A percentile compares a stretch with the other conserved stretches of the same genome.
phyloP scores from a whole-genome alignment of 164 flowering plant species.

The Tetracentron sinense region DNA sequence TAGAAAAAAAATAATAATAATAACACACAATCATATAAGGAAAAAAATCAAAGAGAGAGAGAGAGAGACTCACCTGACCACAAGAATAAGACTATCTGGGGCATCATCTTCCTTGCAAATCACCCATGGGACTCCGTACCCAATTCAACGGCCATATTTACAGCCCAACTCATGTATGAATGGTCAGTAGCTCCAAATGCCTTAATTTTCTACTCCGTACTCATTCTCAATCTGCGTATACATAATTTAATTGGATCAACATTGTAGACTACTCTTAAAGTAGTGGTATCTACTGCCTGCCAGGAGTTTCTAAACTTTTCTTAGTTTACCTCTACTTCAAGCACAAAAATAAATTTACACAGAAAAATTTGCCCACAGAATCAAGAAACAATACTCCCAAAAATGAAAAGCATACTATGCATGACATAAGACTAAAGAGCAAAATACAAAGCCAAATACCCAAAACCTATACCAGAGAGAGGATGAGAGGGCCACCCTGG shows the following conservation, averaged over 20 bases:
- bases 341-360: neutral
- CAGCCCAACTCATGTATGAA: constrained; percentile 67
- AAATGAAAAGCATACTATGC: neutral
- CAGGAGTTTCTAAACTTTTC: neutral
- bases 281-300: neutral
- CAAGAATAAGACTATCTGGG: too few species aligned
- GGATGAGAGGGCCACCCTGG: constrained; percentile 80
- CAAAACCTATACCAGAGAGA: constrained; percentile 50
- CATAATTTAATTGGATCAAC: neutral
- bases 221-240: constrained; percentile 65
- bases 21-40: too few species aligned
- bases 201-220: constrained; percentile 43
- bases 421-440: too few species aligned
- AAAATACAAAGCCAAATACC: neutral
- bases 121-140: constrained; percentile 77
- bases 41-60: too few species aligned
- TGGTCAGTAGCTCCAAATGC: constrained; percentile 54
- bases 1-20: too few species aligned
- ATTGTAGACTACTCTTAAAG: neutral
- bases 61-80: too few species aligned
- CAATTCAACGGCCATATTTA: constrained; percentile 57
- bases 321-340: neutral
- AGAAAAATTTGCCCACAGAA: neutral
- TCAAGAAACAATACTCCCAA: neutral
- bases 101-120: constrained; percentile 83